Base-by-base conservation (phyloP, 495 filamentous ascomycete genomes). In the Aspergillus leporis region DNA sequence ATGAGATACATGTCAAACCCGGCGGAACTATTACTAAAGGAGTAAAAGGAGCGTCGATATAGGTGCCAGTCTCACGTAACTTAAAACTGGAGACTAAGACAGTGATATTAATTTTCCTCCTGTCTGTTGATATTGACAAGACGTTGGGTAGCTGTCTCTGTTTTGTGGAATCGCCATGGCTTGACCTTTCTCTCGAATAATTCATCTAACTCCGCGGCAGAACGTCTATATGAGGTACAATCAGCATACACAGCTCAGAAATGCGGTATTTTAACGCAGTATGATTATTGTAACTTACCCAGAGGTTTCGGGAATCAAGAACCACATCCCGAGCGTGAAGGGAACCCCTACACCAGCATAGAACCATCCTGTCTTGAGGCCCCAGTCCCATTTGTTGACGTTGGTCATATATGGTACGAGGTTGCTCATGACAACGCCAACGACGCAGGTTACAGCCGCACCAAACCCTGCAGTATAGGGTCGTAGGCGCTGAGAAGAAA, bases 291-390 rank as follows among this genome's bases (percentile, higher is more conserved):
- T 28, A 30, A 53, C 28, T 14, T 28, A 58, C 55, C 55, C 47
- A 1, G 49, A 22, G 16, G 50, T 59, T 28, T 59, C 57, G 1
- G 57, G 57, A 53, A 59, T 59, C 25, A 59, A 25, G n/a, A 59
- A 59, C 57, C 57, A 59, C 57, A 59, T 59, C 5, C 57, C 57
- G 2, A 59, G 14, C 1, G 57, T 51, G 25, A 59, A 59, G 7
- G 57, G 57, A 3, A 46, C 3, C 5, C 57, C 57, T 18, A 53
- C 50, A 4, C 57, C 57, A 4, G 51, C 59, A 23, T 52, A 61
- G 30, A 56, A 61, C 51, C 51, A 61, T 2, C 59, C 59, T 3
- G 59, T 61, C 59, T 61, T 61, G 23, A 61, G 21, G 13, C 53
- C 53, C 59, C 59, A 61, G 30, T 61, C 53, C 57, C 57, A 55